Percentiles rank a stretch among this genome's conserved stretches.
phyloP scores from a whole-genome alignment of 129 eudicot genomes.

The Erigeron canadensis region DNA sequence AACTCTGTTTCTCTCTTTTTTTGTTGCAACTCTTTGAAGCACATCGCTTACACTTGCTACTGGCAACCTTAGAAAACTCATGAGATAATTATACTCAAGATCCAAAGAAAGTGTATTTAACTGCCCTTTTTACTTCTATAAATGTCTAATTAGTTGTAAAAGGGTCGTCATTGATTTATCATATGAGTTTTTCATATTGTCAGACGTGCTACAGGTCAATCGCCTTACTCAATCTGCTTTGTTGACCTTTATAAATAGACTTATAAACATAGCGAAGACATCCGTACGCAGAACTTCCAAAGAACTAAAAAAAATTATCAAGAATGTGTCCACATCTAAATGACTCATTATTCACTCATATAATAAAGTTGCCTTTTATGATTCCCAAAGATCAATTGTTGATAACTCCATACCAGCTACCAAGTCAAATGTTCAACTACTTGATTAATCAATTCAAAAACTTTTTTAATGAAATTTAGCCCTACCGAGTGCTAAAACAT shows the following conservation, averaged over 20 bases:
- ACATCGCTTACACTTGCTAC: no score
- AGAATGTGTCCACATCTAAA: constrained; percentile 24
- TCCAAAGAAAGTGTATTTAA: neutral
- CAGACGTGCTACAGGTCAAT: neutral
- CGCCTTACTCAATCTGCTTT: neutral
- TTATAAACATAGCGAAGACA: constrained; percentile 5
- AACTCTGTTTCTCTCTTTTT: no score
- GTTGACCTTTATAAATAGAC: neutral
- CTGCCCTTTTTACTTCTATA: neutral
- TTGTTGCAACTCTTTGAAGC: no score
- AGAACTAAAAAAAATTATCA: neutral
- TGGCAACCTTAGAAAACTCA: no score
- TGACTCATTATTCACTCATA: constrained; percentile 29
- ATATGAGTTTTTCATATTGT: neutral
- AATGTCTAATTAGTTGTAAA: neutral
- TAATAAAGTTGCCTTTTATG: constrained; percentile 29
- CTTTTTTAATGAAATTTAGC: constrained; percentile 20
- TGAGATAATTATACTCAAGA: neutral
- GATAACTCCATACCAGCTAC: constrained; percentile 19
- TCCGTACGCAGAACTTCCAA: constrained; percentile 1
- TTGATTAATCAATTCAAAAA: constrained; percentile 13
- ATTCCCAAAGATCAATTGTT: constrained; percentile 26
- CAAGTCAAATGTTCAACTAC: constrained; percentile 32
- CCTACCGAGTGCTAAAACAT: constrained; percentile 16
- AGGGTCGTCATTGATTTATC: neutral